Evolutionary conservation across 148 eudicot species (phyloP).

Genomic region (Amaranthus palmeri): DNA sequence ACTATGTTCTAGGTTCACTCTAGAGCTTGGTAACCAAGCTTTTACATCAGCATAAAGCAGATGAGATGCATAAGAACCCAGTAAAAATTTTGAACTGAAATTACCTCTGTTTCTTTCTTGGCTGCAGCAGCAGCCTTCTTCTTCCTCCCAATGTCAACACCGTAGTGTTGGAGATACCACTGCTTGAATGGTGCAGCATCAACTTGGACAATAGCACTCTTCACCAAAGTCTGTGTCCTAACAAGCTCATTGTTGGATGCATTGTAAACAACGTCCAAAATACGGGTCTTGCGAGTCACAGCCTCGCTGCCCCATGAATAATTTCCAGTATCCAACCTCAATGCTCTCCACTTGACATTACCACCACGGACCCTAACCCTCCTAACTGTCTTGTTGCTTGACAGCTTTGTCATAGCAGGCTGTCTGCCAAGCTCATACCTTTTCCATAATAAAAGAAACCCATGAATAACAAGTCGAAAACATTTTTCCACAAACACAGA

Average conservation of each 20-base stretch:
- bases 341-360: slow-evolving; percentile 74
- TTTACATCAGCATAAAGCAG: too few species aligned
- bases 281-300: slow-evolving; percentile 53
- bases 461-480: not conserved
- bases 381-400: slow-evolving; percentile 62
- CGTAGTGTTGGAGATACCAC: slow-evolving; percentile 47
- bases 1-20: too few species aligned
- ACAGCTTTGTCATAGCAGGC: slow-evolving; percentile 75
- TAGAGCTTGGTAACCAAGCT: too few species aligned
- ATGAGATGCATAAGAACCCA: too few species aligned
- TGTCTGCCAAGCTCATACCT: slow-evolving; percentile 91
- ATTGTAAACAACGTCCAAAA: slow-evolving; percentile 68
- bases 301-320: slow-evolving; percentile 81
- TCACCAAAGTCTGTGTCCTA: slow-evolving; percentile 69
- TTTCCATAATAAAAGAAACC: not conserved
- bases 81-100: too few species aligned
- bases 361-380: slow-evolving; percentile 76
- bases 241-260: slow-evolving; percentile 79
- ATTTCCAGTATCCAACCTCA: slow-evolving; percentile 80
- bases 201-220: slow-evolving; percentile 66
- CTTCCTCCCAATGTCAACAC: not conserved
- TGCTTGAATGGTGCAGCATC: slow-evolving; percentile 77
- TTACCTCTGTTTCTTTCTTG: too few species aligned
- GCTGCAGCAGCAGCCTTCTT: too few species aligned
- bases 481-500: not conserved